Evolutionary conservation across 169 alveolate genomes (phyloP).

Genomic region (Eimeria praecox): DNA sequence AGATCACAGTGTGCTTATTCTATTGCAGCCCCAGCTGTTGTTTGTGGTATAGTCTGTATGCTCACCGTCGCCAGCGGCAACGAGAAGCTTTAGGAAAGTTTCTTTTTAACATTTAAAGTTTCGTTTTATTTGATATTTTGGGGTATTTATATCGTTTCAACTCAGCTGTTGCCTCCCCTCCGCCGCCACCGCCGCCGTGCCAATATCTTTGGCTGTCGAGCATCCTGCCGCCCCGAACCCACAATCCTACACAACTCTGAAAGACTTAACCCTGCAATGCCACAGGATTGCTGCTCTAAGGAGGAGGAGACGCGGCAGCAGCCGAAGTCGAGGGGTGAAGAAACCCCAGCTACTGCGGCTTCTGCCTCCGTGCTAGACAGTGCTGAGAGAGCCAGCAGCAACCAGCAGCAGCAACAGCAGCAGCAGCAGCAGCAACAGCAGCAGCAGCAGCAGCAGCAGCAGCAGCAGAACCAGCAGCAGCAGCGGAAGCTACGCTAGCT

Average conservation of each 20-base stretch:
- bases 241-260: not conserved
- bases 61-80: not conserved
- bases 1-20: not conserved
- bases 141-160: not conserved
- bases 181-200: no score
- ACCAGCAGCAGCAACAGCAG: not conserved
- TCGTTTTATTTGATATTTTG: not conserved
- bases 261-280: not conserved
- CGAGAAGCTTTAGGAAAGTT: not conserved
- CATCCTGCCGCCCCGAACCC: not conserved
- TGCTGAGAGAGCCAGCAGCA: not conserved
- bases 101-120: not conserved
- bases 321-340: conserved; percentile 13
- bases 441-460: not conserved
- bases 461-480: not conserved
- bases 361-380: not conserved
- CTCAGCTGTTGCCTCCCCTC: not conserved
- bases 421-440: not conserved
- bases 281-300: conserved; percentile 4
- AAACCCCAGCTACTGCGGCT: not conserved
- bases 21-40: not conserved
- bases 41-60: not conserved
- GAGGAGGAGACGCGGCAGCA: conserved; percentile 20
- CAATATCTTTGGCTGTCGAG: not conserved
- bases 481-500: not conserved